phyloP scores from a whole-genome alignment of 306 rosid species.

The Astragalus glycyphyllos region DNA sequence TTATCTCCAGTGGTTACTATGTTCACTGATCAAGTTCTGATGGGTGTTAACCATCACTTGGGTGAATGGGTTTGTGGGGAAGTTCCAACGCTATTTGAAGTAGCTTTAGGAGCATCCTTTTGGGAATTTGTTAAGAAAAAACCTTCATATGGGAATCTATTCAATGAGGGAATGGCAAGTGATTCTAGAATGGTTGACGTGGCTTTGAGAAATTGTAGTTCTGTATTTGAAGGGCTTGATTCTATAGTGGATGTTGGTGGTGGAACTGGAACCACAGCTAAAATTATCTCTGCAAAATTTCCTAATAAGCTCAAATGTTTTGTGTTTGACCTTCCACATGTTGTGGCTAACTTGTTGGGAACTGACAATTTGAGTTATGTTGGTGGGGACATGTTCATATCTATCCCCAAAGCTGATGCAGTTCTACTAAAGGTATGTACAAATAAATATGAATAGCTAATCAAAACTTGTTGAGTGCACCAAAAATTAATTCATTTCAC shows the following conservation, averaged over 20 bases:
- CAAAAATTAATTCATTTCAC: too few relatives aligned
- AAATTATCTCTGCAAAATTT: not conserved
- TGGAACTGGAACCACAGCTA: not conserved
- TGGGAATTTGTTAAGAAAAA: constrained; percentile 39
- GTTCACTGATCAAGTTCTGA: not conserved
- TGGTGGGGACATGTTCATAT: too few relatives aligned
- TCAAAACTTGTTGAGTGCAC: too few relatives aligned
- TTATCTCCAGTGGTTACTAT: constrained; percentile 17
- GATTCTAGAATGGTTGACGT: constrained; percentile 51
- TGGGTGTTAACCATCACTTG: constrained; percentile 11
- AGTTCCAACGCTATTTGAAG: constrained; percentile 24
- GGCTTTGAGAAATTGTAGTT: constrained; percentile 45
- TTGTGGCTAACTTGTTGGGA: constrained; percentile 4
- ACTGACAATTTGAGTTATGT: too few relatives aligned
- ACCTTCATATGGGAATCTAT: not conserved
- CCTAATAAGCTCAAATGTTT: constrained; percentile 6
- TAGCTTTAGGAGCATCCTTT: constrained; percentile 22
- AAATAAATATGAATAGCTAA: not conserved
- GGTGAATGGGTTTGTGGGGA: constrained; percentile 45
- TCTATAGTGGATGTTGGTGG: constrained; percentile 39
- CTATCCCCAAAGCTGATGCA: too few relatives aligned
- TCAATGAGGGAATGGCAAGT: constrained; percentile 49
- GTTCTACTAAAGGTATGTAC: constrained; percentile 36
- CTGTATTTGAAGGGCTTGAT: constrained; percentile 46
- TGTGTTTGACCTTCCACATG: constrained; percentile 35